phyloP scores from a whole-genome alignment of 495 filamentous ascomycete species.

The Xylaria palmicola region DNA sequence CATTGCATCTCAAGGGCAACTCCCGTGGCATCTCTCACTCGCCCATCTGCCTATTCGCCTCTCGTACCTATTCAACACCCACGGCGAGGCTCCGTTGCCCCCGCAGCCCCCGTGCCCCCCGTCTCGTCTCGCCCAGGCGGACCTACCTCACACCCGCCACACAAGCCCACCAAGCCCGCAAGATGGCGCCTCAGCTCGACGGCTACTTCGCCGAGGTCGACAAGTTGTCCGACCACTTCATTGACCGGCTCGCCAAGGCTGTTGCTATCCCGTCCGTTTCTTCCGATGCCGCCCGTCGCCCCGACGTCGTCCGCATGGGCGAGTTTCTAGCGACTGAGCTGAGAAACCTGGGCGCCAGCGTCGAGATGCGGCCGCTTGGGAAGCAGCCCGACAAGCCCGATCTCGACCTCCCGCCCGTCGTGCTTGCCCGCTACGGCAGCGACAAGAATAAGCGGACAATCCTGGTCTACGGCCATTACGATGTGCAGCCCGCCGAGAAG shows the following conservation, averaged over 20 bases:
- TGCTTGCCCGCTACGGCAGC: slow-evolving; percentile 86
- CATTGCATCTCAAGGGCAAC: slow-evolving; percentile 3
- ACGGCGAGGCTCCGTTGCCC: neutral
- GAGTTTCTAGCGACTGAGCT: slow-evolving; percentile 85
- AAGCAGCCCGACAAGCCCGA: slow-evolving; percentile 87
- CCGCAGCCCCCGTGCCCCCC: neutral
- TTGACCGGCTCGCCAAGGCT: slow-evolving; percentile 85
- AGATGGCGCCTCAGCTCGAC: slow-evolving; percentile 83
- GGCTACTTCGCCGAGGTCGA: slow-evolving; percentile 90
- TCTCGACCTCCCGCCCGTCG: slow-evolving; percentile 87
- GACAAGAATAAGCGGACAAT: slow-evolving; percentile 92
- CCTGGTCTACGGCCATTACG: slow-evolving; percentile 97
- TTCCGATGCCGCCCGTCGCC: slow-evolving; percentile 80
- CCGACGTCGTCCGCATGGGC: slow-evolving; percentile 94
- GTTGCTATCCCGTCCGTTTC: slow-evolving; percentile 96
- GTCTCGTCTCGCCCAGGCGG: slow-evolving; percentile 15
- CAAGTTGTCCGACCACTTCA: slow-evolving; percentile 73
- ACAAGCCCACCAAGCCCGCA: slow-evolving; percentile 54
- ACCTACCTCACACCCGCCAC: slow-evolving; percentile 47
- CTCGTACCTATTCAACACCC: neutral
- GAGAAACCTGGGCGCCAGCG: slow-evolving; percentile 75
- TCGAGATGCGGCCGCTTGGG: slow-evolving; percentile 79
- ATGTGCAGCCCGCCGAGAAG: slow-evolving; percentile 92
- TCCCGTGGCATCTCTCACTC: neutral
- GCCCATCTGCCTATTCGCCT: neutral